phyloP scores from a whole-genome alignment of 768 basidiomycete genomes.

The Obba rivulosa region DNA sequence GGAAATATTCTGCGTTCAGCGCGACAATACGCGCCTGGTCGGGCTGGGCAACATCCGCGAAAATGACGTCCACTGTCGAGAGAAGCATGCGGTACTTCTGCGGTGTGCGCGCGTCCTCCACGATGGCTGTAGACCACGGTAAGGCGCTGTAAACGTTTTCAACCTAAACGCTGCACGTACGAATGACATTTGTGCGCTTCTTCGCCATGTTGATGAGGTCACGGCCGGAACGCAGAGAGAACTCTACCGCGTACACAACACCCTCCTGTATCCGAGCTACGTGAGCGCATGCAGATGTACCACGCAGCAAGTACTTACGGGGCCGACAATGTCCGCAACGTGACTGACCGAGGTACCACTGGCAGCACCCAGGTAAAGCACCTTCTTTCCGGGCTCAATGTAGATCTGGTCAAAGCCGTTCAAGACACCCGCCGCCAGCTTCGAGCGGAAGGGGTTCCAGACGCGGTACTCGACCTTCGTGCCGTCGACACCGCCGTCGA shows the following conservation, averaged over 20 bases:
- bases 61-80: slow-evolving; percentile 93
- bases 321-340: slow-evolving; percentile 98
- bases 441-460: slow-evolving; percentile 98
- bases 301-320: slow-evolving; percentile 48
- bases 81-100: slow-evolving; percentile 97
- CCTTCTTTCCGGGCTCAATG: slow-evolving; percentile 92
- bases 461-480: slow-evolving; percentile 96
- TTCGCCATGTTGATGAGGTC: slow-evolving; percentile 99
- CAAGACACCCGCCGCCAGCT: slow-evolving; percentile 94
- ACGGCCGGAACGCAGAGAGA: slow-evolving; percentile 93
- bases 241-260: slow-evolving; percentile 97
- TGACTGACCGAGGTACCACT: slow-evolving; percentile 98
- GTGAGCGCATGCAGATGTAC: slow-evolving; percentile 4
- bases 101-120: slow-evolving; percentile 95
- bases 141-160: neutral
- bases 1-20: slow-evolving; percentile 91
- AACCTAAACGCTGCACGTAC: slow-evolving; percentile 40
- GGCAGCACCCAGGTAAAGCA: slow-evolving; percentile 95
- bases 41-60: slow-evolving; percentile 97
- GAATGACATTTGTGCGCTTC: slow-evolving; percentile 98
- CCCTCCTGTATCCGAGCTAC: slow-evolving; percentile 59
- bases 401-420: slow-evolving; percentile 93
- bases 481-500: slow-evolving; percentile 68
- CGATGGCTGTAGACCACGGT: slow-evolving; percentile 57
- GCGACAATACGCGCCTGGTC: slow-evolving; percentile 97